A percentile compares a stretch with the other conserved stretches of the same genome.
These are phyloP conservation scores for Capsicum baccatum DNA, from an alignment of 257 asterid species.

Conservation along the genomic window DNA sequence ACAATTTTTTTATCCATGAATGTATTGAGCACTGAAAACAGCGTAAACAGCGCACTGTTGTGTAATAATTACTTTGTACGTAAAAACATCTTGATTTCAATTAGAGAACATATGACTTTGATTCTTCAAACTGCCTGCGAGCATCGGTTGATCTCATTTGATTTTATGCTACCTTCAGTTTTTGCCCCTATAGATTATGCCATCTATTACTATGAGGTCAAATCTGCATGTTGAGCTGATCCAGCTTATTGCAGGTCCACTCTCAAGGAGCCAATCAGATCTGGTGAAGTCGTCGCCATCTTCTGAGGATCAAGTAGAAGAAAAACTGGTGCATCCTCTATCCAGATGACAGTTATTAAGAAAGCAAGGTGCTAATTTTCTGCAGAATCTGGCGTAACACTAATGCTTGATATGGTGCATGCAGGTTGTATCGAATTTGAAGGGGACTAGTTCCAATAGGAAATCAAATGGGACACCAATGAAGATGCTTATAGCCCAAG, in stretches of 20 bases:
- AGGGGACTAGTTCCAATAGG: constrained; percentile 26
- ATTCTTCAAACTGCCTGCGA: neutral
- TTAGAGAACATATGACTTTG: neutral
- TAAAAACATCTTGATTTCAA: neutral
- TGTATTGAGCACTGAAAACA: neutral
- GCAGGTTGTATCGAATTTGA: constrained; percentile 56
- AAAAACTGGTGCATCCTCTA: constrained; percentile 61
- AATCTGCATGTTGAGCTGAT: constrained; percentile 13
- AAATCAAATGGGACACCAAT: constrained; percentile 40
- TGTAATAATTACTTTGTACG: neutral
- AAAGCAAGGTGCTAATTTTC: constrained; percentile 24
- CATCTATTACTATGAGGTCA: constrained; percentile 5
- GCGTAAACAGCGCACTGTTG: neutral
- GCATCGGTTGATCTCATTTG: neutral
- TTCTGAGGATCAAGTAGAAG: constrained; percentile 58
- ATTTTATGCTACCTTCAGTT: constrained; percentile 17
- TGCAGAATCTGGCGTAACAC: constrained; percentile 29
- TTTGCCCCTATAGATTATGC: constrained; percentile 25
- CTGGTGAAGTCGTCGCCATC: constrained; percentile 57
- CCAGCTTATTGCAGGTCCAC: constrained; percentile 56
- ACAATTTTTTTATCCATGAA: neutral
- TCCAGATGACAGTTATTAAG: constrained; percentile 32
- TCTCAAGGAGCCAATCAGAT: constrained; percentile 80
- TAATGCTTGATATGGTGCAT: constrained; percentile 38
- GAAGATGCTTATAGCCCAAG: constrained; percentile 45